phyloP scores from a whole-genome alignment of 1,284 basidiomycete genomes.

The Phaffia rhodozyma region DNA sequence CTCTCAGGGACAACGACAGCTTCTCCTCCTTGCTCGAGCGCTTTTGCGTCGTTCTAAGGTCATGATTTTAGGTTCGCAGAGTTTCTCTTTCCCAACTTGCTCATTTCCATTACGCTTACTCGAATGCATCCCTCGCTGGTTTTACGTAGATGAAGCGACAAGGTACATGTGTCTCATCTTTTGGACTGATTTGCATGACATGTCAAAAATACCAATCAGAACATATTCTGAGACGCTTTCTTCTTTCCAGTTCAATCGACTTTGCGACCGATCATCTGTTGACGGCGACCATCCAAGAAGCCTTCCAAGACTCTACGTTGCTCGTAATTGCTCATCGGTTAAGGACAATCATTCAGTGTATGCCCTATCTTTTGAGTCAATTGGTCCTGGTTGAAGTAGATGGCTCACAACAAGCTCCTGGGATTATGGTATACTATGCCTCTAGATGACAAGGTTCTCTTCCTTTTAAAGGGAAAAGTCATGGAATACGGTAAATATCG shows the following conservation, averaged over 20 bases:
- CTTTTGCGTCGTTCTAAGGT: conserved; percentile 57
- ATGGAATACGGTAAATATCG: conserved; percentile 6
- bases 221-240: background rate
- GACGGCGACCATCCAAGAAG: conserved; percentile 58
- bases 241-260: background rate
- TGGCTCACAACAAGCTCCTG: too few species aligned
- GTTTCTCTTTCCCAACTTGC: conserved; percentile 13
- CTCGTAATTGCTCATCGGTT: conserved; percentile 64
- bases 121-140: background rate
- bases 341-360: conserved; percentile 8
- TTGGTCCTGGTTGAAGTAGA: too few species aligned
- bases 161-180: too few species aligned
- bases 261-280: conserved; percentile 55
- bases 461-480: background rate
- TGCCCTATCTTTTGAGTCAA: too few species aligned
- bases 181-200: background rate
- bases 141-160: background rate
- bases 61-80: conserved; percentile 59
- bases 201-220: background rate
- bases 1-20: conserved; percentile 63
- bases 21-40: conserved; percentile 59
- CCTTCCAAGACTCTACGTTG: conserved; percentile 49
- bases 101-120: too few species aligned
- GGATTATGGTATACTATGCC: too few species aligned
- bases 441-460: background rate